Evolutionary conservation across 2,329 filamentous ascomycete genomes (phyloP).

Genomic region (Aspergillus sp.): DNA sequence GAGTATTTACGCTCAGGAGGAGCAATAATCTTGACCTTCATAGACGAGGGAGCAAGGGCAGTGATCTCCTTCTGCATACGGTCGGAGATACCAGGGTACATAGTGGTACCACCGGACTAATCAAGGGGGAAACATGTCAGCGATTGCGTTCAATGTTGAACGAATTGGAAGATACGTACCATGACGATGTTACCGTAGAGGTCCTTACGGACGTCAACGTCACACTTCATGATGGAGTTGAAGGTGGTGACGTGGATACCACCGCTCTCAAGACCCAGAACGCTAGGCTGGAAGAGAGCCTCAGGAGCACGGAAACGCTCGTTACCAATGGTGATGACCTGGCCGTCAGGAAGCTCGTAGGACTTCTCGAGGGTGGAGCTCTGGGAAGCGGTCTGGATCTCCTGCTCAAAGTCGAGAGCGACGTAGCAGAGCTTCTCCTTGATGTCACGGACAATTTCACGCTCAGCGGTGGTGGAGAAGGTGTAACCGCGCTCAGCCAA

Average conservation of each 20-base stretch:
- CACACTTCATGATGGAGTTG: slow-evolving; percentile 99
- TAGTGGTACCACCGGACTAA: slow-evolving; percentile 99
- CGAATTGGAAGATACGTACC: slow-evolving; percentile 57
- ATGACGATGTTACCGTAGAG: slow-evolving; percentile 99
- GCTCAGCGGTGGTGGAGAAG: slow-evolving; percentile 99
- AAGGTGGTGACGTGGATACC: slow-evolving; percentile 99
- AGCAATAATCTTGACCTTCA: slow-evolving; percentile 99
- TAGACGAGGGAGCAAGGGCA: slow-evolving; percentile 95
- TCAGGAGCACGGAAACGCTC: slow-evolving; percentile 99
- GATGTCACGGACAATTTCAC: slow-evolving; percentile 99
- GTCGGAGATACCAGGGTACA: slow-evolving; percentile 99
- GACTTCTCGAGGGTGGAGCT: slow-evolving; percentile 99
- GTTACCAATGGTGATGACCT: slow-evolving; percentile 99
- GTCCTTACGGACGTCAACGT: slow-evolving; percentile 99
- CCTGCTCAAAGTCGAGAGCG: slow-evolving; percentile 99
- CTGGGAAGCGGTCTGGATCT: slow-evolving; percentile 99
- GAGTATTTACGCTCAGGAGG: slow-evolving; percentile 99
- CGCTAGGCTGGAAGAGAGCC: slow-evolving; percentile 98
- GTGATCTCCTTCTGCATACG: slow-evolving; percentile 99
- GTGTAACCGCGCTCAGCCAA: slow-evolving; percentile 98
- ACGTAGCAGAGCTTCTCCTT: slow-evolving; percentile 99
- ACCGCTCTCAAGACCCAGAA: slow-evolving; percentile 95
- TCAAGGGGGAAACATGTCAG: slow-evolving; percentile 3
- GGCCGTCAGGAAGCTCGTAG: slow-evolving; percentile 98
- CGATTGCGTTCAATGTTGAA: neutral